Base-by-base conservation (phyloP, 208 protist genomes). In the Endotrypanum monterogeii region DNA sequence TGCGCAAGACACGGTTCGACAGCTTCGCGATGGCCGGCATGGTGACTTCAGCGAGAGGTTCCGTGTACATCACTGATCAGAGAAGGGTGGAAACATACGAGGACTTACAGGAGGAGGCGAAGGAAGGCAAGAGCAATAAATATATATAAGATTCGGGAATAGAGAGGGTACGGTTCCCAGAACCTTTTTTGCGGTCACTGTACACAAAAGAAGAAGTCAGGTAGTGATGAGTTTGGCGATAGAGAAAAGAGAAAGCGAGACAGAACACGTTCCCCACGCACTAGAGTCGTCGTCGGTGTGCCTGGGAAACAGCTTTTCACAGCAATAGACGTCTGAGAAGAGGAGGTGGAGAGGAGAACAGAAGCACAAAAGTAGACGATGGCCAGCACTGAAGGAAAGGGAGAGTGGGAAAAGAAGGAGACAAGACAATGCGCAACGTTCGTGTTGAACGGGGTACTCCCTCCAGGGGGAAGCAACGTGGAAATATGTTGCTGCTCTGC, bases 1-100 rank as follows among this genome's bases (percentile, higher is more conserved):
- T 78, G 30, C 85, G 84, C 8, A 83, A 77, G 0, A 91, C 87
- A 35, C 82, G 76, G 18, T 79, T 75, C 0, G 87, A 83, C 18
- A 89, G 67, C n/a, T 62, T 71, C 28, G 78, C 57, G 51, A 90
- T 78, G 39, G 71, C 48, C 48, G 85, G 83, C 69, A 83, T 62
- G 51, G 58, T 72, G 57, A 44, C 69, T 7, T 67, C 77, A 30
- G 66, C 66, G 66, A 23, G 48, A 44, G 66, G 7, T 3, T 18
- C 32, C 20, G 66, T 32, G 48, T 70, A 35, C 66, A 70, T 70
- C 50, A 32, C 25, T 70, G 66, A 2, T 11, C 28, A 18, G 4
- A 23, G 60, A 37, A 48, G 37, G 8, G 37, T 18, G 14, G 37
- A 9, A 28, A 20, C 35, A 28, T 63, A 41, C 57, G 7, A 41